These are phyloP conservation scores for Bullera alba DNA, from an alignment of 768 basidiomycete genomes.

Conservation along the genomic window DNA sequence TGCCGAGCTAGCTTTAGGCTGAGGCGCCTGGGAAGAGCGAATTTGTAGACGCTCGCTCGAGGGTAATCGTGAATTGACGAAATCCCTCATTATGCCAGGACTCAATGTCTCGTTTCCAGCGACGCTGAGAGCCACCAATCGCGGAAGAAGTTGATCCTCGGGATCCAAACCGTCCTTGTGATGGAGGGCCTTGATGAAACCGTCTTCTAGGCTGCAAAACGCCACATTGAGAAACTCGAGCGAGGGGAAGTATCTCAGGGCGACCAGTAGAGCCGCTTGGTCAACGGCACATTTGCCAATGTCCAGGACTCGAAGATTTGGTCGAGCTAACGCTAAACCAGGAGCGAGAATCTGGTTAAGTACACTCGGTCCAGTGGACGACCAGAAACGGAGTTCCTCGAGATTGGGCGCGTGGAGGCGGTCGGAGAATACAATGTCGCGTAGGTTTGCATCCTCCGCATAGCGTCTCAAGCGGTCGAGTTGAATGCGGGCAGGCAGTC, in stretches of 20 bases:
- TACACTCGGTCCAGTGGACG: too few relatives aligned
- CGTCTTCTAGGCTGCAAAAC: slow-evolving; percentile 9
- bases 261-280: neutral
- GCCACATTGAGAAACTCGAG: slow-evolving; percentile 29
- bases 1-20: neutral
- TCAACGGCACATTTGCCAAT: slow-evolving; percentile 13
- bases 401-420: too few relatives aligned
- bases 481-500: too few relatives aligned
- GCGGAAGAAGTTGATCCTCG: slow-evolving; percentile 3
- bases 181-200: slow-evolving; percentile 17
- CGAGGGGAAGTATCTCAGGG: slow-evolving; percentile 7
- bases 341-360: too few relatives aligned
- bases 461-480: too few relatives aligned
- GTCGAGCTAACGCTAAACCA: slow-evolving; percentile 10
- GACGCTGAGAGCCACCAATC: slow-evolving; percentile 4
- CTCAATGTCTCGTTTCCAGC: neutral
- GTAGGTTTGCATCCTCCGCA: too few relatives aligned
- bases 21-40: neutral
- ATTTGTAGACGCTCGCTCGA: neutral
- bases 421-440: too few relatives aligned
- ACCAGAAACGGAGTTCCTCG: too few relatives aligned
- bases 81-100: slow-evolving; percentile 5
- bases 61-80: slow-evolving; percentile 6
- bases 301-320: slow-evolving; percentile 13
- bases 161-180: neutral